A percentile compares a stretch with the other conserved stretches of the same genome.
phyloP scores from a whole-genome alignment of 768 basidiomycete species.

The Suillus variegatus region DNA sequence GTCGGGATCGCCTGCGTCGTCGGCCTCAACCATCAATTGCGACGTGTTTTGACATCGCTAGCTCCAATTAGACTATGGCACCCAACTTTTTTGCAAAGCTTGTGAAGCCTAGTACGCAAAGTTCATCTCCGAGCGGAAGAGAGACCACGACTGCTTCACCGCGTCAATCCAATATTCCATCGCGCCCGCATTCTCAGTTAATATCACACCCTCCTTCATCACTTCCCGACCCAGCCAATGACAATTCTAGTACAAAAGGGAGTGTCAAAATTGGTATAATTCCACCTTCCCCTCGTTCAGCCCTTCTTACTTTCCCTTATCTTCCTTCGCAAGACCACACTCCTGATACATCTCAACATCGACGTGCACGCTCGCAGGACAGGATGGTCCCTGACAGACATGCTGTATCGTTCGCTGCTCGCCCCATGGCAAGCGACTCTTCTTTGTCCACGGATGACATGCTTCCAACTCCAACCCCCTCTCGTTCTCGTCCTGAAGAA shows the following conservation, averaged over 20 bases:
- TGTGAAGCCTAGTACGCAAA: slow-evolving; percentile 21
- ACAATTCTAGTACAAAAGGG: slow-evolving; percentile 15
- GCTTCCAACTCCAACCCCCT: slow-evolving; percentile 29
- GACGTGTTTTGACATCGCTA: background rate
- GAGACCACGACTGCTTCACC: slow-evolving; percentile 3
- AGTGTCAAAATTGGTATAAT: slow-evolving; percentile 34
- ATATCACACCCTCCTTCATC: slow-evolving; percentile 15
- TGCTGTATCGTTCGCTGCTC: slow-evolving; percentile 34
- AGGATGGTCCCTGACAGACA: slow-evolving; percentile 31
- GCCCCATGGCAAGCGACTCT: slow-evolving; percentile 25
- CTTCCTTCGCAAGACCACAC: slow-evolving; percentile 19
- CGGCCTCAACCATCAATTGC: slow-evolving; percentile 4
- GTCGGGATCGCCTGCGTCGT: background rate
- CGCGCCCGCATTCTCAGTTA: slow-evolving; percentile 14
- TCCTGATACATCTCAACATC: slow-evolving; percentile 23
- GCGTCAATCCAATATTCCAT: background rate
- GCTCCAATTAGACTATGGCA: slow-evolving; percentile 19
- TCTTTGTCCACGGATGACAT: slow-evolving; percentile 21
- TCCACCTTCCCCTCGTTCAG: slow-evolving; percentile 28
- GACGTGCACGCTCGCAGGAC: slow-evolving; percentile 33
- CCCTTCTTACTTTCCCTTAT: slow-evolving; percentile 10
- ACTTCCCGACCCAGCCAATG: slow-evolving; percentile 2
- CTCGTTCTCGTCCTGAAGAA: slow-evolving; percentile 18
- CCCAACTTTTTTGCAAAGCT: slow-evolving; percentile 33
- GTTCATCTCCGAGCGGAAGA: slow-evolving; percentile 7